A percentile compares a stretch with the other conserved stretches of the same genome.
Conservation (phyloP, 768 basidiomycete genomes). For the Sarcomyxa edulis region DNA sequence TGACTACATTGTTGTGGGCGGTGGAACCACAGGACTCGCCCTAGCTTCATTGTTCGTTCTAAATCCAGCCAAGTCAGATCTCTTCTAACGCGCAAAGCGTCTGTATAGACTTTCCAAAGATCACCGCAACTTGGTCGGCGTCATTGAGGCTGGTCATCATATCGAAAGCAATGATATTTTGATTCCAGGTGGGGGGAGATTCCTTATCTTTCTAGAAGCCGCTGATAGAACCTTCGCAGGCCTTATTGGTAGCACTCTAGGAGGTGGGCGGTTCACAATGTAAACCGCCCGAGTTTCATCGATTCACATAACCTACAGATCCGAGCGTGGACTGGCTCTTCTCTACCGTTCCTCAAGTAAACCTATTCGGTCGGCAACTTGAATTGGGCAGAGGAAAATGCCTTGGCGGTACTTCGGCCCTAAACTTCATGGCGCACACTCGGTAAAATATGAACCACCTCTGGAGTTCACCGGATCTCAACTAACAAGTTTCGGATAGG, state of each 20-base stretch:
- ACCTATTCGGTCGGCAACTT: constrained; percentile 12
- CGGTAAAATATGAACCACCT: too few relatives aligned
- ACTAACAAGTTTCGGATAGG: too few relatives aligned
- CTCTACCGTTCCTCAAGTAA: constrained; percentile 17
- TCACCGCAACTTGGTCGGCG: constrained; percentile 24
- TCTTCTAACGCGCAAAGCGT: not conserved
- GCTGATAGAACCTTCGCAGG: not conserved
- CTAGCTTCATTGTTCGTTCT: constrained; percentile 24
- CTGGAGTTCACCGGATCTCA: too few relatives aligned
- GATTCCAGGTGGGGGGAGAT: constrained; percentile 15
- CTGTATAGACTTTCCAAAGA: constrained; percentile 30
- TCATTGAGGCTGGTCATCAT: constrained; percentile 27
- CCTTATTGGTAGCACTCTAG: constrained; percentile 6
- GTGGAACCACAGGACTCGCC: constrained; percentile 25
- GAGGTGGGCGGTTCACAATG: too few relatives aligned
- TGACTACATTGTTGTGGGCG: constrained; percentile 12
- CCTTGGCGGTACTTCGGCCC: constrained; percentile 22
- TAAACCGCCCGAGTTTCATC: too few relatives aligned
- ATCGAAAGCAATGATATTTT: constrained; percentile 11
- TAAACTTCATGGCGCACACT: too few relatives aligned
- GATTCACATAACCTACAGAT: too few relatives aligned
- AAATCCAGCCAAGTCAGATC: not conserved
- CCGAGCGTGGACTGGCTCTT: constrained; percentile 22
- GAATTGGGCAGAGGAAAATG: constrained; percentile 19
- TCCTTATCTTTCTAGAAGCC: not conserved